phyloP scores from a whole-genome alignment of 164 flowering plant species.

The Euptelea pleiosperma region DNA sequence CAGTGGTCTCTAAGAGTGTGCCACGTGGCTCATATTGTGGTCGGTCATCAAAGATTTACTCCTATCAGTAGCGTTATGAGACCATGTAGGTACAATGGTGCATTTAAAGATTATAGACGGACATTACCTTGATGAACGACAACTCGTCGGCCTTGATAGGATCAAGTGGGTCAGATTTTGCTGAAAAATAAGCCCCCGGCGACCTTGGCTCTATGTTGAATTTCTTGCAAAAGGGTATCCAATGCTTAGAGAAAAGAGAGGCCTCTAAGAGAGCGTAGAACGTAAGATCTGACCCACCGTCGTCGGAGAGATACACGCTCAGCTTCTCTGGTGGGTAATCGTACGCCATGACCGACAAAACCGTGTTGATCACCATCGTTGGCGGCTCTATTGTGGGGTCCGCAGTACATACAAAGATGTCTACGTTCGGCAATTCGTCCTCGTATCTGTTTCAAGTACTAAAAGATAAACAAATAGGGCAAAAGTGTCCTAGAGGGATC shows the following conservation, averaged over 20 bases:
- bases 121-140: slow-evolving; percentile 3
- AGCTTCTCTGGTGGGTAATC: no score
- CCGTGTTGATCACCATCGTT: slow-evolving; percentile 30
- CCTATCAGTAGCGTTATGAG: no score
- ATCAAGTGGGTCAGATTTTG: neutral
- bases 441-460: slow-evolving; percentile 15
- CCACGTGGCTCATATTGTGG: no score
- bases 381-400: slow-evolving; percentile 40
- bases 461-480: no score
- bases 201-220: slow-evolving; percentile 33
- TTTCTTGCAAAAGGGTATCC: no score
- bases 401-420: slow-evolving; percentile 42
- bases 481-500: no score
- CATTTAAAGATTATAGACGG: no score
- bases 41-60: neutral
- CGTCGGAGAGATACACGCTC: no score
- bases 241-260: no score
- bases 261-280: slow-evolving; percentile 41
- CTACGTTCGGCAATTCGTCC: slow-evolving; percentile 28
- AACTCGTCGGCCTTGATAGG: neutral
- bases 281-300: slow-evolving; percentile 32
- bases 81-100: no score
- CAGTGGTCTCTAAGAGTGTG: no score
- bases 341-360: no score
- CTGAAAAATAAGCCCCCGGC: slow-evolving; percentile 32